phyloP scores from a whole-genome alignment of 2,329 filamentous ascomycete species.

The Cercospora sp. region DNA sequence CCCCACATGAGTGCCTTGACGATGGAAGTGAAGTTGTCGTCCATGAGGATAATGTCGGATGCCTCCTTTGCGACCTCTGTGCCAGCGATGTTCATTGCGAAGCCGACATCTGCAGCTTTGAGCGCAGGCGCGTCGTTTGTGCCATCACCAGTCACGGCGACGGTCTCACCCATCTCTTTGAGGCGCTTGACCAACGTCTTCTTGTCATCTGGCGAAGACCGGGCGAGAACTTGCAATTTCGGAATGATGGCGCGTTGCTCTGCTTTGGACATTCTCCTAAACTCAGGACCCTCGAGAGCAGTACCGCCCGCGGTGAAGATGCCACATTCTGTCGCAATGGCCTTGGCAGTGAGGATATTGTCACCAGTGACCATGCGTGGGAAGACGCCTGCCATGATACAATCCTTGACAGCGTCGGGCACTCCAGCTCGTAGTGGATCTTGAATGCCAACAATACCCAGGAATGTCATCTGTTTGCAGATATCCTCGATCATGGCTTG shows the following conservation, averaged over 20 bases:
- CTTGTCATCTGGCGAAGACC: conserved; percentile 71
- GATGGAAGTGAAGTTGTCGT: conserved; percentile 64
- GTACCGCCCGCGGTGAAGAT: conserved; percentile 53
- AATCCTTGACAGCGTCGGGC: conserved; percentile 65
- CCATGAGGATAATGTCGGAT: conserved; percentile 62
- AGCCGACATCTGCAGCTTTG: conserved; percentile 66
- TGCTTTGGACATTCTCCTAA: conserved; percentile 44
- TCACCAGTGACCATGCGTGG: conserved; percentile 76
- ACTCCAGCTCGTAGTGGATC: conserved; percentile 71
- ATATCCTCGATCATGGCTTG: conserved; percentile 67
- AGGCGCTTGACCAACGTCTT: conserved; percentile 63
- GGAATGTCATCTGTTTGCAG: conserved; percentile 71
- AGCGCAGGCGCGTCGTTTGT: conserved; percentile 67
- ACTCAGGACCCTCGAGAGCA: conserved; percentile 49
- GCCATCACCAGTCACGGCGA: conserved; percentile 66
- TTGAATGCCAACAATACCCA: conserved; percentile 72
- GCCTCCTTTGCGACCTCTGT: conserved; percentile 66
- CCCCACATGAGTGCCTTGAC: conserved; percentile 64
- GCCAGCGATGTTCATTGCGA: conserved; percentile 67
- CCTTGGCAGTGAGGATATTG: conserved; percentile 69
- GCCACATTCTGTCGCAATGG: conserved; percentile 72
- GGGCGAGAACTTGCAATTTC: conserved; percentile 66
- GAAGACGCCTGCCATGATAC: conserved; percentile 66
- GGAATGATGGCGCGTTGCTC: conserved; percentile 59
- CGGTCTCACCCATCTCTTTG: conserved; percentile 65